These are phyloP conservation scores for Clonostachys sp. DNA, from an alignment of 2,329 filamentous ascomycete genomes.

Conservation along the genomic window DNA sequence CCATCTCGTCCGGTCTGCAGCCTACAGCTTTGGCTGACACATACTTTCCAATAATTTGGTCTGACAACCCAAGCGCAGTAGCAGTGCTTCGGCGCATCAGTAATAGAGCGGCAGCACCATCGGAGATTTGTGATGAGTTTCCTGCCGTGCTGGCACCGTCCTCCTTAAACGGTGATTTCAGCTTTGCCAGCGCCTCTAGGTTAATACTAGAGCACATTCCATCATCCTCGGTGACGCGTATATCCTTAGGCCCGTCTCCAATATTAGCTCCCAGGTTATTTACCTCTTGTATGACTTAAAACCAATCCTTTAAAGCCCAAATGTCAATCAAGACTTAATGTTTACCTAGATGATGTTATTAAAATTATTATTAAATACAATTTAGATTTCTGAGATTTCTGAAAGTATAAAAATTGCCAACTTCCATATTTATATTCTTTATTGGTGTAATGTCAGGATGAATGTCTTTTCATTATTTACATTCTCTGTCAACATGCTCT, in stretches of 20 bases:
- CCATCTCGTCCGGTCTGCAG: constrained; percentile 89
- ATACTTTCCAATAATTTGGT: constrained; percentile 76
- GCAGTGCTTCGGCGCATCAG: constrained; percentile 84
- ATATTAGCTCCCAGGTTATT: constrained; percentile 55
- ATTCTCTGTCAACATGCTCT: too few relatives aligned
- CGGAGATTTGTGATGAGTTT: constrained; percentile 80
- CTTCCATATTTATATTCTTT: background rate
- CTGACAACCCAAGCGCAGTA: constrained; percentile 63
- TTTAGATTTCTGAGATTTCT: background rate
- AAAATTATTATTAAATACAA: background rate
- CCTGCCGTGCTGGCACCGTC: constrained; percentile 79
- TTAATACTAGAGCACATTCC: constrained; percentile 69
- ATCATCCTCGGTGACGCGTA: constrained; percentile 75
- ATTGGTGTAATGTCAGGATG: background rate
- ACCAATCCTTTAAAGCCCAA: background rate
- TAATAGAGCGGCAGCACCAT: constrained; percentile 79
- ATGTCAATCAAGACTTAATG: background rate
- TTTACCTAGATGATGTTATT: background rate
- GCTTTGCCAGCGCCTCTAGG: constrained; percentile 65
- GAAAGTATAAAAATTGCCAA: background rate
- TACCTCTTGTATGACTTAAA: constrained; percentile 49
- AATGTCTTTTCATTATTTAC: too few relatives aligned
- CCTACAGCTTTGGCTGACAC: constrained; percentile 72
- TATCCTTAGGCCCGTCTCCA: constrained; percentile 48
- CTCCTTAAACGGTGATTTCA: constrained; percentile 81